These are phyloP conservation scores for Psilocybe sp. DNA, from an alignment of 768 basidiomycete species.

Conservation along the genomic window DNA sequence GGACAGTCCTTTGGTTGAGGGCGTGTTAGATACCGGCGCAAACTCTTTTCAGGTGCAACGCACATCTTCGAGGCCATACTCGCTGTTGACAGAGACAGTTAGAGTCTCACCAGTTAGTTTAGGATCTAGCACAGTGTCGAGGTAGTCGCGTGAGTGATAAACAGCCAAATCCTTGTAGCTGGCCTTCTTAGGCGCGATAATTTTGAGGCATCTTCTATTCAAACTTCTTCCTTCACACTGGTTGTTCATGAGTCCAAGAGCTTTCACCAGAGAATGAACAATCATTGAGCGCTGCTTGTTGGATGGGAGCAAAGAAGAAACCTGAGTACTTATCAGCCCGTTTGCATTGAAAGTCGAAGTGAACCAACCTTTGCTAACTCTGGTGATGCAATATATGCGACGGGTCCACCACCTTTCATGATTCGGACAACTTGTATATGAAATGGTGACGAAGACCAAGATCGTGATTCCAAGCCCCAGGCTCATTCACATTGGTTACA, in stretches of 20 bases:
- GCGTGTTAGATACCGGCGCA: neutral
- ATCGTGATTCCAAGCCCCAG: neutral
- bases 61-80: constrained; percentile 50
- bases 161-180: constrained; percentile 51
- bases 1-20: constrained; percentile 69
- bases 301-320: constrained; percentile 60
- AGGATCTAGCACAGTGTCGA: constrained; percentile 53
- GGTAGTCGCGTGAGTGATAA: constrained; percentile 73
- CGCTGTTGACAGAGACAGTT: constrained; percentile 17
- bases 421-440: neutral
- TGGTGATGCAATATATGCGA: constrained; percentile 22
- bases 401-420: constrained; percentile 2
- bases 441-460: neutral
- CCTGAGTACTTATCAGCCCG: constrained; percentile 13
- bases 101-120: constrained; percentile 10
- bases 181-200: constrained; percentile 55
- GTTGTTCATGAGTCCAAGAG: constrained; percentile 45
- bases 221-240: constrained; percentile 10
- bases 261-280: constrained; percentile 61
- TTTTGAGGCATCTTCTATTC: constrained; percentile 28
- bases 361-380: constrained; percentile 19
- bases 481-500: neutral
- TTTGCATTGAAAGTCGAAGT: neutral
- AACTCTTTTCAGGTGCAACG: neutral
- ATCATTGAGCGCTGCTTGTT: constrained; percentile 63